Evolutionary conservation across 257 asterid species (phyloP).

Genomic region (Penstemon newberryi): DNA sequence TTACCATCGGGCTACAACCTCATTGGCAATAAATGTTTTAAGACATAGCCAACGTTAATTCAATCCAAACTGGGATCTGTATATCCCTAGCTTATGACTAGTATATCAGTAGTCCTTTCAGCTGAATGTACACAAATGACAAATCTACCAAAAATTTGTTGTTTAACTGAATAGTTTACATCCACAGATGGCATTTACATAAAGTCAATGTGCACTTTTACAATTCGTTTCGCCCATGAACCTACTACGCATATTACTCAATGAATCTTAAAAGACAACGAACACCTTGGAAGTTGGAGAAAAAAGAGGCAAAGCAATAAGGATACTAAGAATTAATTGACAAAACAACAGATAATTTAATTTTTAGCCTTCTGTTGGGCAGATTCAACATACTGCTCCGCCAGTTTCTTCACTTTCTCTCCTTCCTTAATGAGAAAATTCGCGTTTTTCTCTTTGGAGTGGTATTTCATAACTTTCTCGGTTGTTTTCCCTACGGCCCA

Average conservation of each 20-base stretch:
- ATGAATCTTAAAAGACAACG: neutral
- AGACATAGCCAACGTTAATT: too few species aligned
- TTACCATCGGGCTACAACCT: too few species aligned
- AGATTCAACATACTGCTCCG: conserved; percentile 82
- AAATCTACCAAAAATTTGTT: neutral
- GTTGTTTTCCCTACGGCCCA: conserved; percentile 95
- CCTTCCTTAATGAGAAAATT: conserved; percentile 97
- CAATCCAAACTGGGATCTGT: neutral
- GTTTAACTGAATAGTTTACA: conserved; percentile 10
- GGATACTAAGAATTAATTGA: neutral
- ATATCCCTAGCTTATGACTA: neutral
- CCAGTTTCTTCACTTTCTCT: conserved; percentile 90
- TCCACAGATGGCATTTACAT: neutral
- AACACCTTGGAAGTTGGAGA: neutral
- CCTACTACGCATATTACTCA: neutral
- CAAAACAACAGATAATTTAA: conserved; percentile 12
- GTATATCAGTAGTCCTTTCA: neutral
- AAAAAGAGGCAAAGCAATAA: neutral
- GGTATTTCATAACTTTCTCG: conserved; percentile 95
- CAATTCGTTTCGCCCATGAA: neutral
- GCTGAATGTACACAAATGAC: neutral
- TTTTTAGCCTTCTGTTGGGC: conserved; percentile 55
- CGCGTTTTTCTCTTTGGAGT: conserved; percentile 78
- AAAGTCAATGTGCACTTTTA: conserved; percentile 6
- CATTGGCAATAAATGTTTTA: too few species aligned